A percentile compares a stretch with the other conserved stretches of the same genome.
Conservation (phyloP, 306 rosid species). For the cucumber (Cucumis sativus) region Cucumber_9930_V3 NC_026660.2:11200001-11200500, state of each 20-base stretch:
- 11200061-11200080: neutral
- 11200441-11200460: neutral
- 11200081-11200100: neutral
- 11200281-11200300: neutral
- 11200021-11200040: neutral
- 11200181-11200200: neutral
- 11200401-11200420: neutral
- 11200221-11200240: neutral
- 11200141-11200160: neutral
- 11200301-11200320: neutral
- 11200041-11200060: slow-evolving; percentile 6
- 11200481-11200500: too few relatives aligned
- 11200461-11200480: neutral
- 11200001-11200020: neutral
- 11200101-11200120: neutral
- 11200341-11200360: neutral
- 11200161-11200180: neutral
- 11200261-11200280: too few relatives aligned
- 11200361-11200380: neutral
- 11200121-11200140: neutral
- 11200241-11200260: neutral
- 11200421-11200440: neutral
- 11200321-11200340: neutral
- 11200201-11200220: neutral
- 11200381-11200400: too few relatives aligned